Percentiles rank a stretch among this genome's conserved stretches.
Evolutionary conservation across 495 filamentous ascomycete species (phyloP).

Genomic region (Venustampulla echinocandica): DNA sequence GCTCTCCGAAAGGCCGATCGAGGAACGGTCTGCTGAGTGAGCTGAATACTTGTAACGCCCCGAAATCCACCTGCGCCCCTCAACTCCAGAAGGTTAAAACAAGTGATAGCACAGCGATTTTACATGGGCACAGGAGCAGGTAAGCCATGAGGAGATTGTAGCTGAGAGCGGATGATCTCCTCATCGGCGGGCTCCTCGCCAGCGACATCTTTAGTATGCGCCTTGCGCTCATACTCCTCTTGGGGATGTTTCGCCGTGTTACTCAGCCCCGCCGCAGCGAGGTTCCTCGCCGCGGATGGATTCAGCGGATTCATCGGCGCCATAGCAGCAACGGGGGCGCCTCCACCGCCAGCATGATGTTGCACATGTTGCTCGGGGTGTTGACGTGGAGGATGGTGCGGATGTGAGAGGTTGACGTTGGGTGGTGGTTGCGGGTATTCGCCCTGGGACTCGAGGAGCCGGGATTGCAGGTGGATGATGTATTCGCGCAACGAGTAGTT

Average conservation of each 20-base stretch:
- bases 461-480: constrained; percentile 78
- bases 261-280: constrained; percentile 25
- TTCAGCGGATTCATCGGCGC: constrained; percentile 29
- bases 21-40: no score
- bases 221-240: constrained; percentile 23
- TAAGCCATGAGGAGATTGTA: constrained; percentile 14
- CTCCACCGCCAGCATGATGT: constrained; percentile 9
- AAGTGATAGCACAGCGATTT: no score
- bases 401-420: constrained; percentile 25
- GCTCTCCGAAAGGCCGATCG: no score
- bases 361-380: constrained; percentile 12
- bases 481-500: constrained; percentile 89
- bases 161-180: constrained; percentile 20
- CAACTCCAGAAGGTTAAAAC: no score
- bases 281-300: constrained; percentile 30
- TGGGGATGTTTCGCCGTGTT: constrained; percentile 22
- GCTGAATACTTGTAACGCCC: not conserved
- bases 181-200: constrained; percentile 19
- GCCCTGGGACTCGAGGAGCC: constrained; percentile 74
- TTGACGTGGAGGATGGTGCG: constrained; percentile 11
- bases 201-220: constrained; percentile 24
- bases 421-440: constrained; percentile 76
- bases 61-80: not conserved
- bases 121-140: constrained; percentile 7
- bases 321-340: constrained; percentile 30